Evolutionary conservation across 202 grass and related monocot genomes (phyloP).

Genomic region (Zizania palustris): DNA sequence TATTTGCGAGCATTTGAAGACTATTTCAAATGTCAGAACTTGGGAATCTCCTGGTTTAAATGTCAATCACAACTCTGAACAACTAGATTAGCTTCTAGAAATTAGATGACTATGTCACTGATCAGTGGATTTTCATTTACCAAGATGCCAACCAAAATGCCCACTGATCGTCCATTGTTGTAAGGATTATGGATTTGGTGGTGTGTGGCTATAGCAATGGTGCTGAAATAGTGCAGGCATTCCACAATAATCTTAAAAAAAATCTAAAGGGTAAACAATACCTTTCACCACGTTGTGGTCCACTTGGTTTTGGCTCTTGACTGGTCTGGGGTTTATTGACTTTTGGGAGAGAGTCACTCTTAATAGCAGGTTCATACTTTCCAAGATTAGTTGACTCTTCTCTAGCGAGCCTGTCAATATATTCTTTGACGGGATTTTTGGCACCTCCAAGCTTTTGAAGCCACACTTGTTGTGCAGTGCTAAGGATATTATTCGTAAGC

Average conservation of each 20-base stretch:
- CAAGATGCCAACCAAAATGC: conserved; percentile 26
- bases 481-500: conserved; percentile 96
- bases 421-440: conserved; percentile 84
- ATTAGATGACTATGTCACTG: neutral
- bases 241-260: neutral
- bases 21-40: neutral
- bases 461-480: conserved; percentile 89
- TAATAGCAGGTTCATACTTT: conserved; percentile 49
- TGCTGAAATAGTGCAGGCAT: conserved; percentile 8
- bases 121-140: conserved; percentile 22
- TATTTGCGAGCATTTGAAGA: conserved; percentile 1
- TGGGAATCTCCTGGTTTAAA: neutral
- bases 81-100: conserved; percentile 5
- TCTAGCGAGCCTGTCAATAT: conserved; percentile 66
- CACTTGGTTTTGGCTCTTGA: conserved; percentile 56
- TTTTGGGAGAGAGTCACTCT: conserved; percentile 47
- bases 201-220: neutral
- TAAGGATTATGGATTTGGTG: neutral
- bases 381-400: conserved; percentile 51
- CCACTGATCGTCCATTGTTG: neutral
- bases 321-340: conserved; percentile 43
- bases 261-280: conserved; percentile 45
- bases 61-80: neutral
- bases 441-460: conserved; percentile 94
- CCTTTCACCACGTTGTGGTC: conserved; percentile 71